A percentile compares a stretch with the other conserved stretches of the same genome.
phyloP scores from a whole-genome alignment of 306 rosid genomes.

The Rosa multiflora region DNA sequence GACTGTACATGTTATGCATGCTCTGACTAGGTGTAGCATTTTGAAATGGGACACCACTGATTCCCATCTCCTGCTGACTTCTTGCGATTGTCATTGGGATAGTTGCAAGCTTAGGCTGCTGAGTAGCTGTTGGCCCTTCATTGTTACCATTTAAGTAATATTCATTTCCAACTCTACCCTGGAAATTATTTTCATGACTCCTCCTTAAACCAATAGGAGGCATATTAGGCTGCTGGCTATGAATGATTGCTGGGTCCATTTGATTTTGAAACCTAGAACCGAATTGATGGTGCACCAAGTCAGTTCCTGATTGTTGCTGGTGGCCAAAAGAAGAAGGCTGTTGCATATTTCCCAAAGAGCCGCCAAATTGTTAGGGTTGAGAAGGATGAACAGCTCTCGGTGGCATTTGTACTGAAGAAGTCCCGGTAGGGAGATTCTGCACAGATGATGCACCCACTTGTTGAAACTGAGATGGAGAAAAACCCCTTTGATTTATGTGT shows the following conservation, averaged over 20 bases:
- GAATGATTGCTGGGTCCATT: constrained; percentile 61
- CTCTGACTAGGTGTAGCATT: constrained; percentile 49
- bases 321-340: constrained; percentile 58
- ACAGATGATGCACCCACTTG: constrained; percentile 53
- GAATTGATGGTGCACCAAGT: constrained; percentile 54
- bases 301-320: constrained; percentile 59
- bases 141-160: constrained; percentile 58
- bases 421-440: constrained; percentile 55
- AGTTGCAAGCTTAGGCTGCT: constrained; percentile 71
- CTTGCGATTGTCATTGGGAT: constrained; percentile 63
- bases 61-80: constrained; percentile 74
- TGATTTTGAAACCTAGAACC: constrained; percentile 69
- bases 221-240: constrained; percentile 60
- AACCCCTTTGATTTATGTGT: constrained; percentile 63
- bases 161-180: constrained; percentile 65
- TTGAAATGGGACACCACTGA: constrained; percentile 57
- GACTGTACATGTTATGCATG: constrained; percentile 54
- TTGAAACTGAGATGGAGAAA: constrained; percentile 74
- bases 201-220: constrained; percentile 52
- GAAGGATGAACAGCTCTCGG: constrained; percentile 53
- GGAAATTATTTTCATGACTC: constrained; percentile 57
- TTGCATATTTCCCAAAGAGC: constrained; percentile 49
- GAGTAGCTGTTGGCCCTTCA: constrained; percentile 58
- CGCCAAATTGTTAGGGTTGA: constrained; percentile 60
- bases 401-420: constrained; percentile 52